phyloP scores from a whole-genome alignment of 495 filamentous ascomycete species.

The Neurospora discreta region DNA sequence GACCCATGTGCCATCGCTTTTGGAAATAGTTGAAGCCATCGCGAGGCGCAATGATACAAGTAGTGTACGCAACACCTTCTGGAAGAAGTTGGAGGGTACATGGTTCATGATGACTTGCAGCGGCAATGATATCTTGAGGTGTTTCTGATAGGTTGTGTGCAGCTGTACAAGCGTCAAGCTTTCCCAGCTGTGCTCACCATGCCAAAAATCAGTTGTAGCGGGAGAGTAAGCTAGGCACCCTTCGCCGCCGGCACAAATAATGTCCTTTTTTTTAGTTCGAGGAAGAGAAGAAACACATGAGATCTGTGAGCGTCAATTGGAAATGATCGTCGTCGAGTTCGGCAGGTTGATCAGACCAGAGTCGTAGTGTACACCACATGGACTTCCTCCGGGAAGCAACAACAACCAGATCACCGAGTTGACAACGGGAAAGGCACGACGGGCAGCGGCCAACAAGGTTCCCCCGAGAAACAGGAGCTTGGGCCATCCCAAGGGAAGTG shows the following conservation, averaged over 20 bases:
- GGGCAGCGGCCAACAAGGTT: not conserved
- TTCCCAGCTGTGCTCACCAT: not conserved
- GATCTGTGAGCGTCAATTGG: not conserved
- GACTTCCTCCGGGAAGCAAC: no score
- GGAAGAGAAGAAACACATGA: not conserved
- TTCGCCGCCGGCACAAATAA: not conserved
- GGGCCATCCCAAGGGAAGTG: not conserved
- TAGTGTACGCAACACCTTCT: not conserved
- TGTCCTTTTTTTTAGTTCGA: not conserved
- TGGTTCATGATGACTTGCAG: not conserved
- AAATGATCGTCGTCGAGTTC: not conserved
- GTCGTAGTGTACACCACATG: no score
- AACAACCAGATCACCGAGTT: not conserved
- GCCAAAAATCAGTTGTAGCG: not conserved
- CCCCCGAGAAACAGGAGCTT: not conserved
- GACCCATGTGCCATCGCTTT: not conserved
- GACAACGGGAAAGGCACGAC: not conserved
- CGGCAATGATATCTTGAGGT: not conserved
- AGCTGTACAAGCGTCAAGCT: not conserved
- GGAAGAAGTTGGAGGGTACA: not conserved
- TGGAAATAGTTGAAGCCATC: not conserved
- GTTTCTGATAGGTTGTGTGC: not conserved
- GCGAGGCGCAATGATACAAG: not conserved
- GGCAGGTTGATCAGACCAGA: not conserved
- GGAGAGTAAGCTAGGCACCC: not conserved